Conservation (phyloP, 1,284 basidiomycete species). For the Heterobasidion irregulare region DNA sequence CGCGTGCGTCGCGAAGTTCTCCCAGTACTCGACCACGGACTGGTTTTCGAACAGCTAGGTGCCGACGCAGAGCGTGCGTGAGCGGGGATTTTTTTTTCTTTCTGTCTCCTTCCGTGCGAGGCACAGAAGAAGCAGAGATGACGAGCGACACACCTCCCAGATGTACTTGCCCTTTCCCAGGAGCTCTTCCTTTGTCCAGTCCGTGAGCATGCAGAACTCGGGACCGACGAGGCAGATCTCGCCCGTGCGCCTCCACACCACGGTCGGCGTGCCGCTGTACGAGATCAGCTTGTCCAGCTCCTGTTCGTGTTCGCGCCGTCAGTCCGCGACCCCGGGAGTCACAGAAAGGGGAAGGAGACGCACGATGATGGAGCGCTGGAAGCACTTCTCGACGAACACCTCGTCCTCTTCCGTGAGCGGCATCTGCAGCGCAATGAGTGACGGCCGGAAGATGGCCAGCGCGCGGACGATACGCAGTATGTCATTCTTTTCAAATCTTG, state of each 20-base stretch:
- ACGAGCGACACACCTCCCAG: conserved; percentile 57
- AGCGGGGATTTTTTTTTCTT: not conserved
- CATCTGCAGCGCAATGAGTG: conserved; percentile 95
- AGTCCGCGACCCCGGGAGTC: not conserved
- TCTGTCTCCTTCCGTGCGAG: not conserved
- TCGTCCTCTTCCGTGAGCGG: conserved; percentile 89
- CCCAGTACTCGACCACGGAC: conserved; percentile 91
- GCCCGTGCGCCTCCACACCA: conserved; percentile 97
- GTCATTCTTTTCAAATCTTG: conserved; percentile 91
- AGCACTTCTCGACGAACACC: conserved; percentile 91
- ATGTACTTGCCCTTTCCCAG: conserved; percentile 78
- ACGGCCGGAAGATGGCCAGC: conserved; percentile 90
- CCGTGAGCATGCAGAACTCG: conserved; percentile 93
- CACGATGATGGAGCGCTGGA: conserved; percentile 88
- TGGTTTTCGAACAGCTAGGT: conserved; percentile 79
- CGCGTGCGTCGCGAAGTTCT: conserved; percentile 89
- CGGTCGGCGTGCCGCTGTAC: conserved; percentile 97
- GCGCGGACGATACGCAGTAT: conserved; percentile 92
- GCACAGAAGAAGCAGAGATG: not conserved
- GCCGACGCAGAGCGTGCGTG: conserved; percentile 12
- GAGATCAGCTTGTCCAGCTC: conserved; percentile 96
- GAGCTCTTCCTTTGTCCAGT: conserved; percentile 81
- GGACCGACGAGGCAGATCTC: conserved; percentile 96
- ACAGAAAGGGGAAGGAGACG: conserved; percentile 18
- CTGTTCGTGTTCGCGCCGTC: conserved; percentile 27